Conservation (phyloP, 2,329 filamentous ascomycete species). For the Trichoderma asperellum region DNA sequence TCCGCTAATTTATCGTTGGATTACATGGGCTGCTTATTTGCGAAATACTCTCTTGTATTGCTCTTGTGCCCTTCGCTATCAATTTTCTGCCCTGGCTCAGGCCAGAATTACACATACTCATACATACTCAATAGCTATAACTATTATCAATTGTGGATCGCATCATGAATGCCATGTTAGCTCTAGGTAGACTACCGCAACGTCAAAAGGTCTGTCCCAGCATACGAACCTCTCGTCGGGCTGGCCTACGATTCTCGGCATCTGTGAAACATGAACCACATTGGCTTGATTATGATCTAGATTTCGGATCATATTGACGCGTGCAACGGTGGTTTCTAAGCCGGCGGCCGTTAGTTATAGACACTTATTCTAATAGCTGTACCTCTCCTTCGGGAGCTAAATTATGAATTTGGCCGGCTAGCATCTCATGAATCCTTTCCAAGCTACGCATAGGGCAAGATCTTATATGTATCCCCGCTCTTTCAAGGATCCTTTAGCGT, state of each 20-base stretch:
- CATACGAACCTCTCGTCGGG: not conserved
- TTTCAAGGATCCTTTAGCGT: not conserved
- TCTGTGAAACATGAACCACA: not conserved
- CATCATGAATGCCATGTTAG: not conserved
- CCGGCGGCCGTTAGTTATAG: not conserved
- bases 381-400: not conserved
- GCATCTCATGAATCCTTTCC: not conserved
- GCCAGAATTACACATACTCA: not conserved
- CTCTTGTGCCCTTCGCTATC: not conserved
- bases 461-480: not conserved
- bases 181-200: not conserved
- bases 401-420: not conserved
- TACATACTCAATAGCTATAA: not conserved
- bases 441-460: not conserved
- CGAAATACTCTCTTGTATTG: not conserved
- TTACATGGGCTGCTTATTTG: not conserved
- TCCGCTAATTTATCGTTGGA: not conserved
- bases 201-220: not conserved
- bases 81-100: not conserved
- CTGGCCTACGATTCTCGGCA: not conserved
- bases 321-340: not conserved
- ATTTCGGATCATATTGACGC: not conserved
- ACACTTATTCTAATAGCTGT: not conserved
- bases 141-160: not conserved
- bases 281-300: not conserved